Conservation (phyloP, 768 basidiomycete species). For the Pisolithus albus region DNA sequence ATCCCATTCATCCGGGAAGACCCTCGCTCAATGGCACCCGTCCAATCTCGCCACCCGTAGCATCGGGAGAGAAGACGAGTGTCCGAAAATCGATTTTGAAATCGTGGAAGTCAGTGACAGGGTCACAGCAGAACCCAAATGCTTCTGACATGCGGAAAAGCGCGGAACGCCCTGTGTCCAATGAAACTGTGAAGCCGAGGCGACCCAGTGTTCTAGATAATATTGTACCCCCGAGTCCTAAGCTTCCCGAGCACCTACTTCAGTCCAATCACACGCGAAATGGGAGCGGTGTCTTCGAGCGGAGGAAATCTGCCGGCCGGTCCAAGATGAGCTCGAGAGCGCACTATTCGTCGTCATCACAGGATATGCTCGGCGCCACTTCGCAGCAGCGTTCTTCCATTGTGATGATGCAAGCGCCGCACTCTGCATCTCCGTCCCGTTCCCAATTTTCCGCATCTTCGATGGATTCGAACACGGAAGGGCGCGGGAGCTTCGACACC, state of each 20-base stretch:
- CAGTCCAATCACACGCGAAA: slow-evolving; percentile 26
- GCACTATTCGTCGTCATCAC: slow-evolving; percentile 25
- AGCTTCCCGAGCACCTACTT: slow-evolving; percentile 47
- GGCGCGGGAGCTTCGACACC: slow-evolving; percentile 48
- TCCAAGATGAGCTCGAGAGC: slow-evolving; percentile 14
- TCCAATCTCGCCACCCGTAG: slow-evolving; percentile 25
- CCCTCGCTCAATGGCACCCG: slow-evolving; percentile 29
- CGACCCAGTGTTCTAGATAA: slow-evolving; percentile 44
- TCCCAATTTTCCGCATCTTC: slow-evolving; percentile 19
- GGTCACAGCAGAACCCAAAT: slow-evolving; percentile 23
- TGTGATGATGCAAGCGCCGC: slow-evolving; percentile 10
- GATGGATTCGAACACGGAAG: slow-evolving; percentile 24
- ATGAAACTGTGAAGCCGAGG: slow-evolving; percentile 32
- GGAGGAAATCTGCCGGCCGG: slow-evolving; percentile 13
- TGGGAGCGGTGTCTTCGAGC: slow-evolving; percentile 27
- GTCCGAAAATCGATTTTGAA: slow-evolving; percentile 70
- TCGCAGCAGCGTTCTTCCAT: slow-evolving; percentile 9
- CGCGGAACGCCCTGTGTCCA: slow-evolving; percentile 32
- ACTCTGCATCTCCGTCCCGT: slow-evolving; percentile 24
- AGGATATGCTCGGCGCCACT: slow-evolving; percentile 19
- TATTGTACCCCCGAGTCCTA: slow-evolving; percentile 56
- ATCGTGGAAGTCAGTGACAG: slow-evolving; percentile 47
- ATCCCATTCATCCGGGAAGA: slow-evolving; percentile 38
- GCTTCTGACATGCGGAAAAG: slow-evolving; percentile 31
- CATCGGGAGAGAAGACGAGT: slow-evolving; percentile 39